These are phyloP conservation scores for Aspergillus quadricinctus DNA, from an alignment of 2,329 filamentous ascomycete genomes.

Conservation along the genomic window DNA sequence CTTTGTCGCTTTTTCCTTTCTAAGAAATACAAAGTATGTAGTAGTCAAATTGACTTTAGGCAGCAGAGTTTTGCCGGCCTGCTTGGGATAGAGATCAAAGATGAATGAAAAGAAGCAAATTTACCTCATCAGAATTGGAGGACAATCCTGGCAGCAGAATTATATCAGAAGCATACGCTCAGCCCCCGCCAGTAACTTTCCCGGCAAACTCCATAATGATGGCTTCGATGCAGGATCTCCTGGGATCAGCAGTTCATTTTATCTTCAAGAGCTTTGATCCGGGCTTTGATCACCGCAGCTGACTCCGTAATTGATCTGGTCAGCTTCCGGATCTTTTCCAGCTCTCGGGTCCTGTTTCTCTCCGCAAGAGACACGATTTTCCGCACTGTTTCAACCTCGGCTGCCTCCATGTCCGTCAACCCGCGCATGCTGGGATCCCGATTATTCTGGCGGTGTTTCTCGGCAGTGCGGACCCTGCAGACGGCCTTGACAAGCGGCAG, in stretches of 20 bases:
- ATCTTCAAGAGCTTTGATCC: constrained; percentile 8
- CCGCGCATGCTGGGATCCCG: not conserved
- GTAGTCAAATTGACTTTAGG: not conserved
- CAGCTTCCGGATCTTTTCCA: constrained; percentile 13
- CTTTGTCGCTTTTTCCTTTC: not conserved
- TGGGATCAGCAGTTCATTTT: not conserved
- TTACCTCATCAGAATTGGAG: not conserved
- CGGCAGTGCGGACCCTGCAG: constrained; percentile 12
- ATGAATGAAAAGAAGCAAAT: not conserved
- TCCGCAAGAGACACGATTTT: constrained; percentile 14
- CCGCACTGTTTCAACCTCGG: constrained; percentile 19
- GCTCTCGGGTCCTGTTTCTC: constrained; percentile 17
- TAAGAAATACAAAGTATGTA: no score
- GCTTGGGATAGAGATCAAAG: not conserved
- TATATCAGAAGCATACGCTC: not conserved
- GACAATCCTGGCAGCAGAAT: not conserved
- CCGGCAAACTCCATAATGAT: not conserved
- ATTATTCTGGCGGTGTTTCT: constrained; percentile 12
- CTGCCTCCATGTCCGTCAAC: constrained; percentile 15
- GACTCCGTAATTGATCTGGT: constrained; percentile 13
- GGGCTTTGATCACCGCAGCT: constrained; percentile 10
- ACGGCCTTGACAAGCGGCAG: constrained; percentile 24
- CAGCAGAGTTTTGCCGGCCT: not conserved
- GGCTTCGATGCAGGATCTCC: not conserved
- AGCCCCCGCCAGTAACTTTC: not conserved